These are phyloP conservation scores for Tolypocladium inflatum DNA, from an alignment of 2,329 filamentous ascomycete genomes.

Conservation along the genomic window DNA sequence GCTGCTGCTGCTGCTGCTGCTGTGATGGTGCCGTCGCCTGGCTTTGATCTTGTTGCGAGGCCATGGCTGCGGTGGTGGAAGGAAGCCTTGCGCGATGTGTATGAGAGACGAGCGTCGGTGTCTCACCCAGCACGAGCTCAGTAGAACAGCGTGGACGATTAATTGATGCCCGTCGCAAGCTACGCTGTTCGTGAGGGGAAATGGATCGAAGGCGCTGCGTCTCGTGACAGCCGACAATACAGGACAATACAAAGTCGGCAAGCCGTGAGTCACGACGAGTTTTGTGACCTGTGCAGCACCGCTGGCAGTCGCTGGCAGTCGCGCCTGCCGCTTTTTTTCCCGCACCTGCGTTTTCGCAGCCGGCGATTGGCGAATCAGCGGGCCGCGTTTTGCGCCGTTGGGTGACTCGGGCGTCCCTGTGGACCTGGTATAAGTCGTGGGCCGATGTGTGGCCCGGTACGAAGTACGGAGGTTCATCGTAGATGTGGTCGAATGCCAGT, in stretches of 20 bases:
- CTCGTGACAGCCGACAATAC: background rate
- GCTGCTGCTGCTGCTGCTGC: background rate
- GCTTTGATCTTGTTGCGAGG: conserved; percentile 1
- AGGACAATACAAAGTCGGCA: background rate
- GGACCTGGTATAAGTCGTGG: background rate
- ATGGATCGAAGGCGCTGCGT: background rate
- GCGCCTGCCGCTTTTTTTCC: background rate
- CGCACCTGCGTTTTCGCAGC: background rate
- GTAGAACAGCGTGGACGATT: background rate
- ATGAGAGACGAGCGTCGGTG: background rate
- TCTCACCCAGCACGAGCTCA: background rate
- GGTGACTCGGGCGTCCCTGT: background rate
- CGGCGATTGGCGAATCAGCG: background rate
- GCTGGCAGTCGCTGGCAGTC: background rate
- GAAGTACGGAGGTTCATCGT: background rate
- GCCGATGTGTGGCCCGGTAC: background rate
- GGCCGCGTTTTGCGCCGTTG: background rate
- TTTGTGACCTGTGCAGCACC: background rate
- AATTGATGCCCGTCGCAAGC: background rate
- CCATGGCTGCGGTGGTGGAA: background rate
- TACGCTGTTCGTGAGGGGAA: background rate
- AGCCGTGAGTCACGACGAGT: background rate
- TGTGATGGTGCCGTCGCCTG: conserved; percentile 2
- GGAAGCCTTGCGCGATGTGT: background rate
- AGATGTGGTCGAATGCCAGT: no score